Percentiles rank a stretch among this genome's conserved stretches.
phyloP scores from a whole-genome alignment of 1,284 basidiomycete species.

The Inonotus hispidus region DNA sequence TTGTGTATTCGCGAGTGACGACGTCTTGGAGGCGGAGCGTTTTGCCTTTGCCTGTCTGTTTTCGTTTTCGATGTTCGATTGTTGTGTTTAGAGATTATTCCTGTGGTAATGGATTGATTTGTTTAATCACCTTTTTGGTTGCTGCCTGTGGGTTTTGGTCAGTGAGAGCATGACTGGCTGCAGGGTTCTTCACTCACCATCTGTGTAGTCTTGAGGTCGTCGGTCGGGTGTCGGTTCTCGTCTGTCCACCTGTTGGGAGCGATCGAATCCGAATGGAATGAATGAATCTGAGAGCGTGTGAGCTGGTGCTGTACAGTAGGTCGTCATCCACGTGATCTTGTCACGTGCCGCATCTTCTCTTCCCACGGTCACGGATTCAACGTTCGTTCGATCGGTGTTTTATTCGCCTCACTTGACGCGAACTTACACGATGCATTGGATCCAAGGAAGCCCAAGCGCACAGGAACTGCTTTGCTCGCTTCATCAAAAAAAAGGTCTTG shows the following conservation, averaged over 20 bases:
- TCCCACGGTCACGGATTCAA: too few relatives aligned
- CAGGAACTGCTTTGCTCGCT: too few relatives aligned
- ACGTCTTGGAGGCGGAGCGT: conserved; percentile 95
- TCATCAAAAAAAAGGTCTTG: too few relatives aligned
- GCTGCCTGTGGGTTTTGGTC: conserved; percentile 25
- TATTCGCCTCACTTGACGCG: too few relatives aligned
- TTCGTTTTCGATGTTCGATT: not conserved
- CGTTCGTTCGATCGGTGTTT: too few relatives aligned
- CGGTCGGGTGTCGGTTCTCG: conserved; percentile 4
- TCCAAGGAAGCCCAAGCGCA: too few relatives aligned
- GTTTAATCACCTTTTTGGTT: conserved; percentile 33
- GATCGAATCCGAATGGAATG: too few relatives aligned
- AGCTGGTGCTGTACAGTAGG: conserved; percentile 9
- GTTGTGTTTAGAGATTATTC: too few relatives aligned
- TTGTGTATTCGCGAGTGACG: conserved; percentile 94
- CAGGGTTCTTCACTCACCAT: conserved; percentile 35
- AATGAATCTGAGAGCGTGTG: not conserved
- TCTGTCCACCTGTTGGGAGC: not conserved
- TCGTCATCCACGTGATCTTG: not conserved
- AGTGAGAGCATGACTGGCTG: conserved; percentile 13
- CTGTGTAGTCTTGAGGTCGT: conserved; percentile 33
- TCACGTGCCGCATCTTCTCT: not conserved
- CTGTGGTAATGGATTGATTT: too few relatives aligned
- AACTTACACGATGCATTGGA: too few relatives aligned
- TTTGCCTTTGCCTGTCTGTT: conserved; percentile 60